phyloP scores from a whole-genome alignment of 352 stramenopile genomes.

The Phytophthora litchii region DNA sequence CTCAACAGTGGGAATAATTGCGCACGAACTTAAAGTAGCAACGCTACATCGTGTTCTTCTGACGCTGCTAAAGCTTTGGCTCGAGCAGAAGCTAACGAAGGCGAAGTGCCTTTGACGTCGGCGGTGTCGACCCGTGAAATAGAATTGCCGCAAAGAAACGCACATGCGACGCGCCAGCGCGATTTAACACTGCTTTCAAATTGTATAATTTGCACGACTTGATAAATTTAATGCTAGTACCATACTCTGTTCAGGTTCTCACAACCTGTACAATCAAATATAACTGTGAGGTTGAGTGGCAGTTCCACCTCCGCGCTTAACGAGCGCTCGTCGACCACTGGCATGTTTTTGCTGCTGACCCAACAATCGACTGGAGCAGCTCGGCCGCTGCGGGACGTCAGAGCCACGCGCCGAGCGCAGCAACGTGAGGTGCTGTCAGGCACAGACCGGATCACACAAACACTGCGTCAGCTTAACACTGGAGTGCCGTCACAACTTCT shows the following conservation, averaged over 20 bases:
- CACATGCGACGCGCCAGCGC: constrained; percentile 19
- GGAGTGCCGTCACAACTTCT: neutral
- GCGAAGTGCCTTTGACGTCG: constrained; percentile 8
- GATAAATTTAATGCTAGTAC: too few species aligned
- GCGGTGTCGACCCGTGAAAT: constrained; percentile 10
- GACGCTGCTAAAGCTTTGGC: too few species aligned
- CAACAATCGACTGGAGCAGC: constrained; percentile 12
- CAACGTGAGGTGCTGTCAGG: constrained; percentile 3
- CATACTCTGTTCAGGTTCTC: neutral
- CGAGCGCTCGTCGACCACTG: neutral
- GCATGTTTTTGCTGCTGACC: constrained; percentile 16
- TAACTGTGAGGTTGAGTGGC: neutral
- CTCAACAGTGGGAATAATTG: too few species aligned
- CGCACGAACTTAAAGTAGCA: too few species aligned
- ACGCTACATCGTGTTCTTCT: too few species aligned
- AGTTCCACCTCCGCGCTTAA: neutral
- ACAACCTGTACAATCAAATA: neutral
- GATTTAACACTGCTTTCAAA: constrained; percentile 19
- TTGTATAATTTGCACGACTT: neutral
- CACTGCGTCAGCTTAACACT: neutral
- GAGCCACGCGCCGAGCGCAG: constrained; percentile 20
- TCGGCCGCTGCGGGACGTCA: constrained; percentile 1
- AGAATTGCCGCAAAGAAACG: constrained; percentile 6
- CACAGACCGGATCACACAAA: too few species aligned
- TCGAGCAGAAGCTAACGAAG: too few species aligned